phyloP scores from a whole-genome alignment of 1,284 basidiomycete genomes.

The Puccinia polysora region DNA sequence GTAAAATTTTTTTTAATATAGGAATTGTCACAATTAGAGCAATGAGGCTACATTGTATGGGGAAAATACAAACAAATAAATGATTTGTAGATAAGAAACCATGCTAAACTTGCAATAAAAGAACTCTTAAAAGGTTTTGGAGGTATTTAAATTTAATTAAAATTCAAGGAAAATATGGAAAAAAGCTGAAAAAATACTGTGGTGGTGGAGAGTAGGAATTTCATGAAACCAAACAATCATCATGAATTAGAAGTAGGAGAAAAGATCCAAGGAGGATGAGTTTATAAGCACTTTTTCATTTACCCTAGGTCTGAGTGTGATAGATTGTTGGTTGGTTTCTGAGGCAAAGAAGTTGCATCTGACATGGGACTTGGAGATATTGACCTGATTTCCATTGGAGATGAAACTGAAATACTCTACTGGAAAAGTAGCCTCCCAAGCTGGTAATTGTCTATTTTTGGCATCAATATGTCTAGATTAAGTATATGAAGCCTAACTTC shows the following conservation, averaged over 20 bases:
- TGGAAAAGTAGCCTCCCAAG: conserved; percentile 12
- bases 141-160: too few species aligned
- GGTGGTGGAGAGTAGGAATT: not conserved
- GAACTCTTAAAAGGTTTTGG: too few species aligned
- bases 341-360: conserved; percentile 24
- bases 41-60: too few species aligned
- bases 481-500: not conserved
- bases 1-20: conserved; percentile 3
- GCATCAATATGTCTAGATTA: conserved; percentile 8
- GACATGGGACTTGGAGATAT: conserved; percentile 15
- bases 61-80: too few species aligned
- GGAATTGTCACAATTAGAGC: too few species aligned
- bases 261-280: too few species aligned
- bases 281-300: not conserved
- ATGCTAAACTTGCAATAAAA: too few species aligned
- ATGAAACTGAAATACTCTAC: conserved; percentile 10
- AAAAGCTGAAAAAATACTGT: conserved; percentile 6
- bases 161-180: not conserved
- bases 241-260: too few species aligned
- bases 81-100: too few species aligned
- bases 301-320: conserved; percentile 20
- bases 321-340: not conserved
- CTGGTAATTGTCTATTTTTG: conserved; percentile 16
- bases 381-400: not conserved
- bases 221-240: not conserved